Percentiles rank a stretch among this genome's conserved stretches.
Conservation (phyloP, 140 eudicot species). For the Ambrosia hybrid region DNA sequence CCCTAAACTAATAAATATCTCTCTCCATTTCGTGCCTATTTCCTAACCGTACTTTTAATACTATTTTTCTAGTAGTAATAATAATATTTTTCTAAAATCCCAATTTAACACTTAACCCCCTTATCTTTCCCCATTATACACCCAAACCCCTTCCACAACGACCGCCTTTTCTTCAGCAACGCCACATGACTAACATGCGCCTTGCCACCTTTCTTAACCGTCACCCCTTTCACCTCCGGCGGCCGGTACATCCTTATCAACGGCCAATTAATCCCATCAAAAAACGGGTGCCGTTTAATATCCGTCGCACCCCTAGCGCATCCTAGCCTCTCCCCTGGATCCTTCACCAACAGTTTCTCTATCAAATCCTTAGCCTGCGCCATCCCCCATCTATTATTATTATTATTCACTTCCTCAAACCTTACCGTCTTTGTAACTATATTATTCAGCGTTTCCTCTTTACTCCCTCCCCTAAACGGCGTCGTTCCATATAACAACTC, state of each 20-base stretch:
- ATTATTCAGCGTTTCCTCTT: conserved; percentile 79
- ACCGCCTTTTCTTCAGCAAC: conserved; percentile 54
- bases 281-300: conserved; percentile 84
- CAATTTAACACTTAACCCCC: conserved; percentile 45
- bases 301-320: conserved; percentile 90
- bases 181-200: conserved; percentile 47
- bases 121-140: conserved; percentile 44
- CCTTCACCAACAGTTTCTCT: conserved; percentile 58
- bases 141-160: conserved; percentile 58
- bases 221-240: conserved; percentile 82
- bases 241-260: conserved; percentile 72
- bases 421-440: conserved; percentile 50
- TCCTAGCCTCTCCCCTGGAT: conserved; percentile 72
- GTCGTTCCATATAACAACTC: conserved; percentile 74
- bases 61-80: conserved; percentile 38
- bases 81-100: conserved; percentile 40
- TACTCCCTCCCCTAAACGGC: conserved; percentile 74
- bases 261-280: conserved; percentile 86
- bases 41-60: conserved; percentile 27
- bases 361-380: conserved; percentile 69
- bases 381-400: conserved; percentile 10
- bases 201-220: conserved; percentile 54
- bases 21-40: conserved; percentile 11
- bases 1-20: neutral
- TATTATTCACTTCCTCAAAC: conserved; percentile 32